These are phyloP conservation scores for Sporothrix inflata DNA, from an alignment of 2,329 filamentous ascomycete species.

Conservation along the genomic window DNA sequence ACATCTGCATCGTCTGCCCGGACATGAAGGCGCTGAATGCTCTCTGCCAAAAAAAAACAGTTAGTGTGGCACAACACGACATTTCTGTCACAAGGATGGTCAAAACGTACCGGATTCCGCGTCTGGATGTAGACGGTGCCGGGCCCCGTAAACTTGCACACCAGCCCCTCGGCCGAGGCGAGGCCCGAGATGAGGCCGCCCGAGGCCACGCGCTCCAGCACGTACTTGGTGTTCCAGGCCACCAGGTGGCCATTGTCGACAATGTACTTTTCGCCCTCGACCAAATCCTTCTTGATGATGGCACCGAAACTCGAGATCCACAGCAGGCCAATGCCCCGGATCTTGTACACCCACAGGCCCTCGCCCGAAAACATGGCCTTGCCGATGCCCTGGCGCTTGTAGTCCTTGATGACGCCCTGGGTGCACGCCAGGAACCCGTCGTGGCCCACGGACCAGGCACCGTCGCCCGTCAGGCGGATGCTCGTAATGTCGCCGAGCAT, in stretches of 20 bases:
- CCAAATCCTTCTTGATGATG: conserved; percentile 85
- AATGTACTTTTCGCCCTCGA: conserved; percentile 80
- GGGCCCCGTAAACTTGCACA: conserved; percentile 91
- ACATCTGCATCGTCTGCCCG: conserved; percentile 46
- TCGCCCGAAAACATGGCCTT: conserved; percentile 96
- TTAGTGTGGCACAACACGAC: neutral
- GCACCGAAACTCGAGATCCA: conserved; percentile 95
- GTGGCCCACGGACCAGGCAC: conserved; percentile 82
- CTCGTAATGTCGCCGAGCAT: conserved; percentile 84
- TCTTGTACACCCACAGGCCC: conserved; percentile 87
- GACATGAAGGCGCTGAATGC: conserved; percentile 58
- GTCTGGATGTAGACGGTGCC: conserved; percentile 94
- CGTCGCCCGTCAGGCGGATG: conserved; percentile 70
- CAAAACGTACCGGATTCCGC: conserved; percentile 69
- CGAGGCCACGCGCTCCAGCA: conserved; percentile 84
- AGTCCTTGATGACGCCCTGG: conserved; percentile 83
- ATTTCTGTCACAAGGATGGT: neutral
- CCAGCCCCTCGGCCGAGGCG: conserved; percentile 80
- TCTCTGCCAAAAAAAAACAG: conserved; percentile 45
- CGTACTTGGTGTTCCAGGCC: conserved; percentile 95
- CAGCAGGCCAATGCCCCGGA: conserved; percentile 76
- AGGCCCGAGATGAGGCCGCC: conserved; percentile 92
- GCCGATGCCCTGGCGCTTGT: conserved; percentile 80
- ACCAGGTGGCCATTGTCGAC: conserved; percentile 93
- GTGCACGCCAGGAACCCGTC: conserved; percentile 87